Conservation (phyloP, 2,329 filamentous ascomycete genomes). For the Xylariaceae sp. region DNA sequence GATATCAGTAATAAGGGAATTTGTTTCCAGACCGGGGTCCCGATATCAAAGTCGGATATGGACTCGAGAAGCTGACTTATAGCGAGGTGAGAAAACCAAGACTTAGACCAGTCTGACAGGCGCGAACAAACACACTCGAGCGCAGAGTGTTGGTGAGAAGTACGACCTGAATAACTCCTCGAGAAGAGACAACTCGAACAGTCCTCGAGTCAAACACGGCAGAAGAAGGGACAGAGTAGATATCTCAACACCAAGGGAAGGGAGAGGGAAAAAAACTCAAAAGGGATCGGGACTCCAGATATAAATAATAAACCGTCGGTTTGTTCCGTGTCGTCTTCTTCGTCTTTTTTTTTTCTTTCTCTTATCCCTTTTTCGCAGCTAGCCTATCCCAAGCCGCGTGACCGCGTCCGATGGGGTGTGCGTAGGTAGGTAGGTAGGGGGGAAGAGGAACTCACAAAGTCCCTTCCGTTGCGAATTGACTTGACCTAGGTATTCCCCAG, state of each 20-base stretch:
- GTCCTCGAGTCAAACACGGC: too few relatives aligned
- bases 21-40: neutral
- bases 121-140: neutral
- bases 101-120: neutral
- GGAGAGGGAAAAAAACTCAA: too few relatives aligned
- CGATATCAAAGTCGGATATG: neutral
- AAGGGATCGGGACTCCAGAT: conserved; percentile 8
- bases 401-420: neutral
- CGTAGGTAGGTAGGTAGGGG: too few relatives aligned
- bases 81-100: neutral
- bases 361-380: conserved; percentile 15
- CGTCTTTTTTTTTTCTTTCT: neutral
- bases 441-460: neutral
- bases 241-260: too few relatives aligned
- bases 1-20: neutral
- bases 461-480: neutral
- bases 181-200: conserved; percentile 1
- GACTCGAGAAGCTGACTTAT: neutral
- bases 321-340: neutral
- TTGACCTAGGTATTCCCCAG: neutral
- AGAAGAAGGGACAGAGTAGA: too few relatives aligned
- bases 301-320: conserved; percentile 13
- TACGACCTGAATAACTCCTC: neutral
- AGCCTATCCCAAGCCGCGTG: neutral
- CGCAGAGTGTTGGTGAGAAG: neutral